A percentile compares a stretch with the other conserved stretches of the same genome.
Conservation (phyloP, 2,329 filamentous ascomycete species). For the Ophiostoma angusticollis region DNA sequence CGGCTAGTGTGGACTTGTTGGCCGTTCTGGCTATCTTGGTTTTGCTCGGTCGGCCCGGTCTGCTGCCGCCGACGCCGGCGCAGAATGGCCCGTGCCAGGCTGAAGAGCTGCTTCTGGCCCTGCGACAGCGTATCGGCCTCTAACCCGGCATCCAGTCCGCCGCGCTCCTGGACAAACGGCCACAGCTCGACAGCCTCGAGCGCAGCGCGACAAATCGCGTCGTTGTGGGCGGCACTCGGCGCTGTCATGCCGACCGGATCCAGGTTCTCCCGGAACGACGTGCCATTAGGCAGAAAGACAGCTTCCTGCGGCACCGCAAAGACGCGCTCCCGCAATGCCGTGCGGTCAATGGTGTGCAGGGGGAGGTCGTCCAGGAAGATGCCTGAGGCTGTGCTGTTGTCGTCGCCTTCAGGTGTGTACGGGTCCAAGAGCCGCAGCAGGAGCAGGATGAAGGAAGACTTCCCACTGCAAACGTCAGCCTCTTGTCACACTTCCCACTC, state of each 20-base stretch:
- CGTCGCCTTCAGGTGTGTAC: not conserved
- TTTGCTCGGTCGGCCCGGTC: not conserved
- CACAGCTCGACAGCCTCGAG: conserved; percentile 25
- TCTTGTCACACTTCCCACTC: not conserved
- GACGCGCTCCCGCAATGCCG: conserved; percentile 31
- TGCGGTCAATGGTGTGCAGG: conserved; percentile 26
- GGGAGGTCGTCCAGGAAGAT: conserved; percentile 32
- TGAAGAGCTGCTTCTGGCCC: conserved; percentile 53
- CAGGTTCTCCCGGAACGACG: conserved; percentile 28
- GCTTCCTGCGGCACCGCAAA: conserved; percentile 42
- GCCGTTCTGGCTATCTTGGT: not conserved
- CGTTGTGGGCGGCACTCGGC: too few relatives aligned
- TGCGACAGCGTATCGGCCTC: conserved; percentile 37
- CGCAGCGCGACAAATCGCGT: conserved; percentile 21
- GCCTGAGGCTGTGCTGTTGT: not conserved
- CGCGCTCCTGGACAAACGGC: conserved; percentile 16
- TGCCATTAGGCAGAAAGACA: conserved; percentile 32
- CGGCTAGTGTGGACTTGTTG: too few relatives aligned
- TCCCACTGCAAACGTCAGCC: conserved; percentile 23
- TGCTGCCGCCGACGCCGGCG: conserved; percentile 16
- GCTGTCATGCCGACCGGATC: conserved; percentile 25
- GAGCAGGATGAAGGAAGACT: conserved; percentile 29
- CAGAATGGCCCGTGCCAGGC: conserved; percentile 46
- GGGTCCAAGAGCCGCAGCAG: conserved; percentile 30
- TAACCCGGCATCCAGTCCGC: conserved; percentile 23